Base-by-base conservation (phyloP, 1,139 yeast genomes). In the Diutina mesorugosa region DNA sequence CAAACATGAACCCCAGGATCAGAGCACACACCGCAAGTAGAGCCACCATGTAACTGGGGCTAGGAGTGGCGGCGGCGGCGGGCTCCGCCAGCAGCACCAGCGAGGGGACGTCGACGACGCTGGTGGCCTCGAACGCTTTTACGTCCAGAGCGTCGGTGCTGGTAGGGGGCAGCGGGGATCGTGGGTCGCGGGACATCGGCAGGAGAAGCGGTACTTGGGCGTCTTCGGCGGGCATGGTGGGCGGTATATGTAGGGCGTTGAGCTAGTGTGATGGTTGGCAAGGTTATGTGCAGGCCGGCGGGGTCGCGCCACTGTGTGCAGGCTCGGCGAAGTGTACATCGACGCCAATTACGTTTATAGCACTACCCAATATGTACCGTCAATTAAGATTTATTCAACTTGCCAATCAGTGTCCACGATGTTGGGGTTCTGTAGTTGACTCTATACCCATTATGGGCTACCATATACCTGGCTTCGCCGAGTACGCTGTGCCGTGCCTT, bases 1-100 rank as follows among this genome's bases (percentile, higher is more conserved):
- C 98, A 71, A 90, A 91, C 90, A 91, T 84, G 69, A 90, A 90
- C 4, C 98, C 98, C 1, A 97, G 90, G 60, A 91, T 85, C 53
- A 50, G 53, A n/a, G 53, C 53, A 9, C 14, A 18, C 14, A 50
- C 45, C 7, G 53, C 53, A 38, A 50, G 32, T 2, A 50, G 2
- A 1, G 29, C 45, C 53, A 50, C 53, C 53, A 50, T 50, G n/a
- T 47, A 47, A 28, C 38, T 28, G n/a, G 51, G 51, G 6, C 30
- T 47, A 3, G 51, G 51, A 4, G 12, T 35, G 14, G n/a, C 14
- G 41, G 14, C 4, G 6, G 6, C 14, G 14, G n/a, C 14, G 41
- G 41, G n/a, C 12, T 35, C 41, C n/a, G 41, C 41, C 41, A 35
- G 41, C 41, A 35, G 41, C n/a, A 35, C 41, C 41, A 35, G 41